Evolutionary conservation across 1,284 basidiomycete genomes (phyloP).

Genomic region (Papiliotrema fonsecae): DNA sequence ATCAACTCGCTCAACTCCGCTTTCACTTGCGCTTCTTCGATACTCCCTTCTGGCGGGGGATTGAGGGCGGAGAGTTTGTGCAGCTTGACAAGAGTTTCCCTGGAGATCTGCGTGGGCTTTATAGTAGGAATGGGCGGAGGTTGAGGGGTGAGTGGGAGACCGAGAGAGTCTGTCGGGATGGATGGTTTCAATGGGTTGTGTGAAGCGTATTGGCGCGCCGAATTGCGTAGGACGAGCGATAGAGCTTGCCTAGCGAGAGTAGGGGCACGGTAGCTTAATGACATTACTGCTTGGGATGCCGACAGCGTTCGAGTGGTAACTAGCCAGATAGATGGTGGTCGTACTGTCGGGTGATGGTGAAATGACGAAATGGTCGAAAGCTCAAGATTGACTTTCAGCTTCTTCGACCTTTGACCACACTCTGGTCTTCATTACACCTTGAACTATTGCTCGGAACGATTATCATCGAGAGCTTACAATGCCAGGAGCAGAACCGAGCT

Average conservation of each 20-base stretch:
- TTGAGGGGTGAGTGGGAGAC: slow-evolving; percentile 6
- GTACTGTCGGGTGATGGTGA: no score
- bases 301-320: no score
- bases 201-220: not conserved
- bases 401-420: no score
- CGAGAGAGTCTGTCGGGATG: slow-evolving; percentile 2
- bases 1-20: slow-evolving; percentile 22
- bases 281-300: no score
- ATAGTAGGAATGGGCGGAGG: slow-evolving; percentile 3
- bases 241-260: not conserved
- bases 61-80: slow-evolving; percentile 29
- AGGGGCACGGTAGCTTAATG: not conserved
- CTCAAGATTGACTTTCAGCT: no score
- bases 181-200: slow-evolving; percentile 4
- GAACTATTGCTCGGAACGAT: no score
- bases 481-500: slow-evolving; percentile 11
- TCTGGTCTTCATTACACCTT: no score
- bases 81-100: slow-evolving; percentile 14
- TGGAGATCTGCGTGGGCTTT: slow-evolving; percentile 5
- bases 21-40: slow-evolving; percentile 23
- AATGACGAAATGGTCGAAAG: no score
- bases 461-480: no score
- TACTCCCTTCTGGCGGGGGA: slow-evolving; percentile 20
- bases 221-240: not conserved
- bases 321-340: no score